Evolutionary conservation across 345 rosid species (phyloP).

Genomic region (Euphorbia pulcherrima): DNA sequence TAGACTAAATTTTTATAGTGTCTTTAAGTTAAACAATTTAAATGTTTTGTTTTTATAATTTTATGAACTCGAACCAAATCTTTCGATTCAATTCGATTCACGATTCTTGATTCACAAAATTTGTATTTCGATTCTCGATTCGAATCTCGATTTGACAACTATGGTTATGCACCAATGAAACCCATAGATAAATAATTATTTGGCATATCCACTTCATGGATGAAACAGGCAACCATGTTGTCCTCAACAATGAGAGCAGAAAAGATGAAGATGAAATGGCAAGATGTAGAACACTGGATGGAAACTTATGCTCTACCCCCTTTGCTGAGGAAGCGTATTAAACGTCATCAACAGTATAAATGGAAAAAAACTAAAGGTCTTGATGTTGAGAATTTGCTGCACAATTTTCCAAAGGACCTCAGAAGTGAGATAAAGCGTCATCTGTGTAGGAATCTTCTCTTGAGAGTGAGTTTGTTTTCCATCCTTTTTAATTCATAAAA

Average conservation of each 20-base stretch:
- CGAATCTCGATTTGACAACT: too few relatives aligned
- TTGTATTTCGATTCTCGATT: too few relatives aligned
- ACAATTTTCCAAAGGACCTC: constrained; percentile 73
- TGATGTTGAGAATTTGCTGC: constrained; percentile 61
- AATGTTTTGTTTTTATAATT: too few relatives aligned
- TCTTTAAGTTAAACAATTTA: too few relatives aligned
- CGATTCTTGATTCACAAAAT: too few relatives aligned
- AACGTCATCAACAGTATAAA: constrained; percentile 74
- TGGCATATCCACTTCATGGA: background rate
- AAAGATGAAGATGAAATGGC: constrained; percentile 82
- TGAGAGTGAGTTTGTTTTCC: constrained; percentile 45
- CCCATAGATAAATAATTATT: background rate
- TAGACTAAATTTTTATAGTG: too few relatives aligned
- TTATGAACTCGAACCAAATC: too few relatives aligned
- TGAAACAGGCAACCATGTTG: constrained; percentile 1
- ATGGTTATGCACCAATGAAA: too few relatives aligned
- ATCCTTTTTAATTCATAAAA: background rate
- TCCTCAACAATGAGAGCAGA: constrained; percentile 42
- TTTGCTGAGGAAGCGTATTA: constrained; percentile 53
- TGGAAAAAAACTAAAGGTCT: constrained; percentile 92
- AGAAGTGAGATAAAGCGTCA: constrained; percentile 85
- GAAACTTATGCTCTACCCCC: constrained; percentile 68
- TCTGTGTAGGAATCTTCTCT: constrained; percentile 73
- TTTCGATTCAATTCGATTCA: too few relatives aligned
- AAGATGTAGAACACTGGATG: constrained; percentile 95